Evolutionary conservation across 495 filamentous ascomycete genomes (phyloP).

Genomic region (Neurospora sublineolata): DNA sequence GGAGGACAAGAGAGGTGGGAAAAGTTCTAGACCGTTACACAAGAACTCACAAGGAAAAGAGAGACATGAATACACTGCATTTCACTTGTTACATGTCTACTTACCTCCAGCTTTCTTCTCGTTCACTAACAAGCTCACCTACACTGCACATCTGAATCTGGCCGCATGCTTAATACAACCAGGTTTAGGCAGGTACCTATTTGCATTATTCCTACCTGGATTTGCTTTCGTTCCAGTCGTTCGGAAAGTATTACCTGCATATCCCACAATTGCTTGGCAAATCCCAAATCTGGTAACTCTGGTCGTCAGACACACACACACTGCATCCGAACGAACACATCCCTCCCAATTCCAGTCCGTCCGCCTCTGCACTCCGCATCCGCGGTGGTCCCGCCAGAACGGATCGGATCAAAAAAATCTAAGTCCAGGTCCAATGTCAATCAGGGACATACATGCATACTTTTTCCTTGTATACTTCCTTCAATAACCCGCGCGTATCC

Average conservation of each 20-base stretch:
- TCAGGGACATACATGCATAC: not conserved
- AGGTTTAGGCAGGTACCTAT: not conserved
- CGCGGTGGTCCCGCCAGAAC: not conserved
- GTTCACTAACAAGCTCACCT: not conserved
- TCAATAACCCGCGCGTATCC: not conserved
- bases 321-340: not conserved
- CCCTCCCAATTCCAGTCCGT: not conserved
- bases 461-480: too few species aligned
- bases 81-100: not conserved
- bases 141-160: not conserved
- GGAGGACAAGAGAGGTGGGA: not conserved
- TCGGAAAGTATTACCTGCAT: not conserved
- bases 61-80: not conserved
- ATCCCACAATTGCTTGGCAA: not conserved
- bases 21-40: not conserved
- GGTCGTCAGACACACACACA: not conserved
- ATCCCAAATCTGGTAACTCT: not conserved
- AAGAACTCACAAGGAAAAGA: not conserved
- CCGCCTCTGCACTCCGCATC: not conserved
- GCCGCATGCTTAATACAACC: not conserved
- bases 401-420: not conserved
- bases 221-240: not conserved
- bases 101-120: not conserved
- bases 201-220: not conserved
- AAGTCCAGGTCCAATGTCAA: not conserved